A percentile compares a stretch with the other conserved stretches of the same genome.
Conservation (phyloP, 345 rosid genomes). For the Syzygium aromaticum region DNA sequence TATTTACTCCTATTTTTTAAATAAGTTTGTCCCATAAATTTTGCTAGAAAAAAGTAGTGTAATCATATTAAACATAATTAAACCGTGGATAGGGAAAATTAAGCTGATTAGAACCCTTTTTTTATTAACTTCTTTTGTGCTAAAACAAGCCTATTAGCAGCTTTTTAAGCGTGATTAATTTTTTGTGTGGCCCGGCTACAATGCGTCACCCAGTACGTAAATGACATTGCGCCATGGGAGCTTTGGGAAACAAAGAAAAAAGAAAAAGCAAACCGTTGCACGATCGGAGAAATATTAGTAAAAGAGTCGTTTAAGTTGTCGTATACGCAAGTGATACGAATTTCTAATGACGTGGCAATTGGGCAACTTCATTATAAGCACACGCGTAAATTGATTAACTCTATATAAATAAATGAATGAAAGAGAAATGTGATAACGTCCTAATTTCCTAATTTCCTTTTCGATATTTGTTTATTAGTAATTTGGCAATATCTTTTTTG, state of each 20-base stretch:
- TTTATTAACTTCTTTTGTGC: background rate
- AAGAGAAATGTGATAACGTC: background rate
- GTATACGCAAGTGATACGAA: background rate
- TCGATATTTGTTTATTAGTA: background rate
- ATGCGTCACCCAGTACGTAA: background rate
- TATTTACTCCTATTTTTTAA: background rate
- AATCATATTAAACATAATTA: background rate
- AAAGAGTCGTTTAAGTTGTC: background rate
- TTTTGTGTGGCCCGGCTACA: background rate
- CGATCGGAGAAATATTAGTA: background rate
- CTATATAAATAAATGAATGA: background rate
- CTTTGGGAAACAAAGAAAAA: background rate
- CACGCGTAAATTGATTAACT: background rate
- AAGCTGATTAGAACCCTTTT: background rate
- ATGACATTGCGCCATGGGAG: background rate
- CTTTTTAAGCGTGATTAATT: background rate
- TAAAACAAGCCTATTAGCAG: background rate
- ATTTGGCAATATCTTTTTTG: background rate
- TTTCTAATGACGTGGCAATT: background rate
- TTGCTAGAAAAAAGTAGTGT: background rate
- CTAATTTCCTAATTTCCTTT: background rate
- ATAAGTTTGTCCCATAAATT: background rate
- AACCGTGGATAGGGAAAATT: background rate
- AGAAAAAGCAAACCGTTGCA: background rate
- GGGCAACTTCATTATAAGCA: background rate